Evolutionary conservation across 768 basidiomycete species (phyloP).

Genomic region (Mycena crocata): DNA sequence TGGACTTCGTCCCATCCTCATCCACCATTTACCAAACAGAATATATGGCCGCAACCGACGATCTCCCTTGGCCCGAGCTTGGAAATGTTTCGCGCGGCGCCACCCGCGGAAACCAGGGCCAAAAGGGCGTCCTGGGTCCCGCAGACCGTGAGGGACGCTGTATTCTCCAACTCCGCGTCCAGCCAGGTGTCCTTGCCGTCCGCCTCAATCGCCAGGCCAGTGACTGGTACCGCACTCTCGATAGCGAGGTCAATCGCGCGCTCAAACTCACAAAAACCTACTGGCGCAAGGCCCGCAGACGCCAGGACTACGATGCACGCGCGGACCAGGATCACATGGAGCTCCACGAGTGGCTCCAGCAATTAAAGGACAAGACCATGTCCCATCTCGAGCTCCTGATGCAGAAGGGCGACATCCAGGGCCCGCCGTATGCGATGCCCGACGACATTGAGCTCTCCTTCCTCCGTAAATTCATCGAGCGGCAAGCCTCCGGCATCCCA

Average conservation of each 20-base stretch:
- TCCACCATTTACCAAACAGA: slow-evolving; percentile 38
- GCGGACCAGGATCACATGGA: slow-evolving; percentile 93
- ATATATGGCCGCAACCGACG: slow-evolving; percentile 72
- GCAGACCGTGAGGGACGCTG: slow-evolving; percentile 82
- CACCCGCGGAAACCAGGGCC: slow-evolving; percentile 87
- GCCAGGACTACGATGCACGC: slow-evolving; percentile 86
- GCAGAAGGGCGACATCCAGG: slow-evolving; percentile 89
- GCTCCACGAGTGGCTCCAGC: slow-evolving; percentile 88
- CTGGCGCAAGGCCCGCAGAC: slow-evolving; percentile 84
- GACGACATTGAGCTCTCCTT: slow-evolving; percentile 83
- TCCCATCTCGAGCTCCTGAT: slow-evolving; percentile 87
- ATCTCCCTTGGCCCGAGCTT: slow-evolving; percentile 88
- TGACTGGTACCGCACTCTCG: slow-evolving; percentile 86
- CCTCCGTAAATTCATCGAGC: slow-evolving; percentile 85
- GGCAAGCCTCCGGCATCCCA: slow-evolving; percentile 78
- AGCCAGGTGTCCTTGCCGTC: slow-evolving; percentile 85
- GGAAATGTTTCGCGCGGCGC: slow-evolving; percentile 88
- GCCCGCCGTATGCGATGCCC: slow-evolving; percentile 85
- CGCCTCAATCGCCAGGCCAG: slow-evolving; percentile 79
- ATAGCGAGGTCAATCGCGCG: slow-evolving; percentile 82
- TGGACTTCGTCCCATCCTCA: not conserved
- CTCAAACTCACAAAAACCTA: slow-evolving; percentile 89
- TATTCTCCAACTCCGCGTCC: slow-evolving; percentile 82
- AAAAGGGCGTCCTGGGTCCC: slow-evolving; percentile 81
- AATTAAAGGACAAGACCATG: slow-evolving; percentile 91